Conservation (phyloP, 371 early-diverging fungal genomes). For the Mucor indicus region DNA sequence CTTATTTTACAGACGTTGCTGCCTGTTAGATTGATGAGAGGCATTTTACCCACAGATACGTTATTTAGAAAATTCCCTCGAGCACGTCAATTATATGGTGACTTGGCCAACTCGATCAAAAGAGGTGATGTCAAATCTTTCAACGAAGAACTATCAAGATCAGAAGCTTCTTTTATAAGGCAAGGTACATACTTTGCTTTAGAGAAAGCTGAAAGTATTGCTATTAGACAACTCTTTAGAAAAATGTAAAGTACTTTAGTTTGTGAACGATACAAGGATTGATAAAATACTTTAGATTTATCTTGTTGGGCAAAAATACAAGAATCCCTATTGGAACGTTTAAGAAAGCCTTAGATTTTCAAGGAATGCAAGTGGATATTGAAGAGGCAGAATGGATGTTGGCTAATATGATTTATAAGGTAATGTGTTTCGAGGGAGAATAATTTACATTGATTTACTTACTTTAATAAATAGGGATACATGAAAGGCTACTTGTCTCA, state of each 20-base stretch:
- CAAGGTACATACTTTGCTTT: slow-evolving; percentile 78
- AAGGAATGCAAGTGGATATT: slow-evolving; percentile 38
- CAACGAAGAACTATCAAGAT: slow-evolving; percentile 51
- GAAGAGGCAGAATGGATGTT: slow-evolving; percentile 59
- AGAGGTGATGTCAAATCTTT: slow-evolving; percentile 71
- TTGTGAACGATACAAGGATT: neutral
- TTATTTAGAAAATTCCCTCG: slow-evolving; percentile 59
- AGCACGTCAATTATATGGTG: slow-evolving; percentile 53
- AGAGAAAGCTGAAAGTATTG: slow-evolving; percentile 70
- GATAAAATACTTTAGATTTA: slow-evolving; percentile 38
- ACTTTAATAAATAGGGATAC: slow-evolving; percentile 52
- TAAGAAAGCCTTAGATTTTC: slow-evolving; percentile 49
- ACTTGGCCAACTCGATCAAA: slow-evolving; percentile 60
- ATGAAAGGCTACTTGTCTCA: slow-evolving; percentile 87
- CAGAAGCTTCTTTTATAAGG: slow-evolving; percentile 56
- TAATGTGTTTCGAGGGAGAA: slow-evolving; percentile 18
- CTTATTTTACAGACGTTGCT: slow-evolving; percentile 74
- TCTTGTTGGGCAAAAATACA: slow-evolving; percentile 40
- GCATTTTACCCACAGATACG: slow-evolving; percentile 57
- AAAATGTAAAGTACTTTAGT: slow-evolving; percentile 60
- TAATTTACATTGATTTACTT: neutral
- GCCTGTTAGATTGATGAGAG: slow-evolving; percentile 68
- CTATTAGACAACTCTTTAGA: slow-evolving; percentile 72
- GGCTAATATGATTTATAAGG: slow-evolving; percentile 78
- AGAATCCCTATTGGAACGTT: slow-evolving; percentile 57